phyloP scores from a whole-genome alignment of 371 early-diverging fungal species.

The Batrachochytrium dendrobatidis region DNA sequence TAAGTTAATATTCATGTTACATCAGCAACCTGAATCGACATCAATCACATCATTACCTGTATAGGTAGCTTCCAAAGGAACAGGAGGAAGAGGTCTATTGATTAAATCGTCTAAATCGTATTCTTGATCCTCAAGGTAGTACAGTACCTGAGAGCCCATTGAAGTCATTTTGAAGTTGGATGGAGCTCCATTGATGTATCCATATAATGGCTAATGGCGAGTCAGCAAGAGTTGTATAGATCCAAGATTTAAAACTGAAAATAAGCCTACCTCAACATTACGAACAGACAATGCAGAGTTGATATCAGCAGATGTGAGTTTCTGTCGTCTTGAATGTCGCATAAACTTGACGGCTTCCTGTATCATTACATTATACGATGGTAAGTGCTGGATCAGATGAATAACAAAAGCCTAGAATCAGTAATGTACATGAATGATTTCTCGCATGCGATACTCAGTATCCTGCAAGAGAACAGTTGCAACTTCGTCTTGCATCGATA shows the following conservation, averaged over 20 bases:
- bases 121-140: conserved; percentile 96
- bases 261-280: conserved; percentile 78
- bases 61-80: conserved; percentile 81
- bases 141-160: conserved; percentile 43
- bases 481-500: conserved; percentile 89
- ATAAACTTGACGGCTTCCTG: conserved; percentile 97
- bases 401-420: neutral
- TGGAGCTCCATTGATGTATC: conserved; percentile 35
- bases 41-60: conserved; percentile 48
- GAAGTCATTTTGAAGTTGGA: conserved; percentile 23
- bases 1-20: conserved; percentile 7
- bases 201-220: conserved; percentile 83
- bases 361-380: neutral
- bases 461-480: conserved; percentile 88
- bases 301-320: conserved; percentile 86
- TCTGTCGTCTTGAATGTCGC: conserved; percentile 88
- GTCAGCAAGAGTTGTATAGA: neutral
- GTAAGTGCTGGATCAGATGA: neutral
- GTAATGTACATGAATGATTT: conserved; percentile 74
- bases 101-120: conserved; percentile 91
- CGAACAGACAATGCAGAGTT: conserved; percentile 91
- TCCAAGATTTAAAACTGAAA: neutral
- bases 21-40: neutral
- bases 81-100: conserved; percentile 85
- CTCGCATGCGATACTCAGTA: conserved; percentile 94